Percentiles rank a stretch among this genome's conserved stretches.
These are phyloP conservation scores for Arthrobotrys sphaeroides DNA, from an alignment of 2,329 filamentous ascomycete species.

Conservation along the genomic window DNA sequence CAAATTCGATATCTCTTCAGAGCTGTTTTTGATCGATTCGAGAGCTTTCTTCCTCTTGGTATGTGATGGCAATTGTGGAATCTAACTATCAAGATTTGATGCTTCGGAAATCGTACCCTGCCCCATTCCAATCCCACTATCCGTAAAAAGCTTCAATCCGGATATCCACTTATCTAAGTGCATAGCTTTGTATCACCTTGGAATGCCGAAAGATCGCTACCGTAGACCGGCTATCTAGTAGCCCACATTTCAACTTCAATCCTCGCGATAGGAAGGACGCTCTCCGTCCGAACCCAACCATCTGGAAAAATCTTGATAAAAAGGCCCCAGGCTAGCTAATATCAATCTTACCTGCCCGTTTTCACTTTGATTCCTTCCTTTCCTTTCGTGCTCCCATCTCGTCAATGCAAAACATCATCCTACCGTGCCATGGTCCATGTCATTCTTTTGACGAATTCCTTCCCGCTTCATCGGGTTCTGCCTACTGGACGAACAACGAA, in stretches of 20 bases:
- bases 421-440: not conserved
- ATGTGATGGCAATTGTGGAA: slow-evolving; percentile 12
- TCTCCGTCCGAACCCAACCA: slow-evolving; percentile 19
- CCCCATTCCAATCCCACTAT: slow-evolving; percentile 17
- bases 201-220: slow-evolving; percentile 27
- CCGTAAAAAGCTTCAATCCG: not conserved
- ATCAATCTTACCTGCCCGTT: not conserved
- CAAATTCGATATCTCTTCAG: slow-evolving; percentile 16
- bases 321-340: not conserved
- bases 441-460: slow-evolving; percentile 14
- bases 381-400: not conserved
- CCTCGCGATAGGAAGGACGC: slow-evolving; percentile 14
- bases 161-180: slow-evolving; percentile 6
- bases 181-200: slow-evolving; percentile 6
- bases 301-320: slow-evolving; percentile 16
- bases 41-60: slow-evolving; percentile 18
- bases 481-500: not conserved
- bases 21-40: slow-evolving; percentile 3
- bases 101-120: slow-evolving; percentile 17
- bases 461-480: slow-evolving; percentile 19
- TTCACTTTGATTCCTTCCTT: not conserved
- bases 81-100: slow-evolving; percentile 18
- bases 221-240: not conserved
- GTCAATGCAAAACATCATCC: slow-evolving; percentile 14
- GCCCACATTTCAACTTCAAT: not conserved